Percentiles rank a stretch among this genome's conserved stretches.
phyloP scores from a whole-genome alignment of 2,329 filamentous ascomycete species.

The Chalara sp. region DNA sequence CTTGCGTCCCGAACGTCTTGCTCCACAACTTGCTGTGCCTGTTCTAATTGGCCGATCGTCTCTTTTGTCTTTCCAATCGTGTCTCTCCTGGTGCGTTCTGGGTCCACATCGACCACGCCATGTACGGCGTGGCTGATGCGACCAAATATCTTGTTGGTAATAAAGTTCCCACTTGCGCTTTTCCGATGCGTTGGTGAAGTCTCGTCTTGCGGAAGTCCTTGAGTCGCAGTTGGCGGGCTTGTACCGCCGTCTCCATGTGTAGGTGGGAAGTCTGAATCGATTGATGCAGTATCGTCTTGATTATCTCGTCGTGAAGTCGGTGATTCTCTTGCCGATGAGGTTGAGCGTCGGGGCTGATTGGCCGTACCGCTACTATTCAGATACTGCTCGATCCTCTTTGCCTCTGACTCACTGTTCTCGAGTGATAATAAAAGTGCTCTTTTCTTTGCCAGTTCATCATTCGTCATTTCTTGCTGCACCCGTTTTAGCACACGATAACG shows the following conservation, averaged over 20 bases:
- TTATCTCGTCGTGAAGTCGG: slow-evolving; percentile 42
- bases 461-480: slow-evolving; percentile 95
- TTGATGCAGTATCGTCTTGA: slow-evolving; percentile 75
- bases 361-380: slow-evolving; percentile 64
- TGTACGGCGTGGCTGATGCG: slow-evolving; percentile 93
- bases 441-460: slow-evolving; percentile 88
- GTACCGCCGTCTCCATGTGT: slow-evolving; percentile 68
- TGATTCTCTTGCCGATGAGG: slow-evolving; percentile 46
- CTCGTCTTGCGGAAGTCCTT: slow-evolving; percentile 55
- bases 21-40: slow-evolving; percentile 80
- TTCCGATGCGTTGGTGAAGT: slow-evolving; percentile 61
- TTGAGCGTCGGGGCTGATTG: slow-evolving; percentile 60
- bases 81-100: slow-evolving; percentile 84
- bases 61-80: slow-evolving; percentile 94
- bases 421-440: slow-evolving; percentile 72
- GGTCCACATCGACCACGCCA: slow-evolving; percentile 92
- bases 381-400: slow-evolving; percentile 89
- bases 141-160: slow-evolving; percentile 90
- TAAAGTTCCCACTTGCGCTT: slow-evolving; percentile 78
- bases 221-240: slow-evolving; percentile 63
- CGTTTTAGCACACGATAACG: slow-evolving; percentile 88
- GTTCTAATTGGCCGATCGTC: slow-evolving; percentile 77
- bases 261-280: slow-evolving; percentile 93
- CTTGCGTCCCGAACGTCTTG: slow-evolving; percentile 93
- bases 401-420: slow-evolving; percentile 90